phyloP scores from a whole-genome alignment of 306 rosid species.

The Trifolium subterraneum region DNA sequence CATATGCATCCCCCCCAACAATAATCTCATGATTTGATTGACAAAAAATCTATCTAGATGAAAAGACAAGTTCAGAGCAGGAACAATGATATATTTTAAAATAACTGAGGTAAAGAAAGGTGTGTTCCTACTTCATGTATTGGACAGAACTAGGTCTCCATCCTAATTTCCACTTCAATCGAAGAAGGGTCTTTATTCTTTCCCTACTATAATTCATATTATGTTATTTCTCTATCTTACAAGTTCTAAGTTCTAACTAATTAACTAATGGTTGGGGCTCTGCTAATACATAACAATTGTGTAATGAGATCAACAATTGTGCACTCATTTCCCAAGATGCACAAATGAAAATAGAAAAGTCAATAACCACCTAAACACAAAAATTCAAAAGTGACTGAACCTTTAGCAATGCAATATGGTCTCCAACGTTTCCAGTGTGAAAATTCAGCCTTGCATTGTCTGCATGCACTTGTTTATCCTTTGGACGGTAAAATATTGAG shows the following conservation, averaged over 20 bases:
- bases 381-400: constrained; percentile 43
- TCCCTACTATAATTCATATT: background rate
- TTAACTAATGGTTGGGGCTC: constrained; percentile 9
- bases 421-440: constrained; percentile 92
- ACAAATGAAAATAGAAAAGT: constrained; percentile 32
- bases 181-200: background rate
- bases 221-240: constrained; percentile 7
- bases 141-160: background rate
- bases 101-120: background rate
- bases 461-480: constrained; percentile 98
- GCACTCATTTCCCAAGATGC: constrained; percentile 18
- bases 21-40: constrained; percentile 13
- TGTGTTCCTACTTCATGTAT: constrained; percentile 1
- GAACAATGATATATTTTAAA: background rate
- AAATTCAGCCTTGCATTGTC: constrained; percentile 93
- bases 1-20: background rate
- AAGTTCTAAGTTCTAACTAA: constrained; percentile 12
- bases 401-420: constrained; percentile 88
- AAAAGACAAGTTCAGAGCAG: constrained; percentile 22
- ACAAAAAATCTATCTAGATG: constrained; percentile 16
- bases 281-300: background rate
- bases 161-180: constrained; percentile 9
- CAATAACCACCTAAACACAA: constrained; percentile 17
- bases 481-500: constrained; percentile 95
- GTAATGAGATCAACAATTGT: constrained; percentile 18